A percentile compares a stretch with the other conserved stretches of the same genome.
Evolutionary conservation across 1,284 basidiomycete genomes (phyloP).

Genomic region (Pterulicium gracile): DNA sequence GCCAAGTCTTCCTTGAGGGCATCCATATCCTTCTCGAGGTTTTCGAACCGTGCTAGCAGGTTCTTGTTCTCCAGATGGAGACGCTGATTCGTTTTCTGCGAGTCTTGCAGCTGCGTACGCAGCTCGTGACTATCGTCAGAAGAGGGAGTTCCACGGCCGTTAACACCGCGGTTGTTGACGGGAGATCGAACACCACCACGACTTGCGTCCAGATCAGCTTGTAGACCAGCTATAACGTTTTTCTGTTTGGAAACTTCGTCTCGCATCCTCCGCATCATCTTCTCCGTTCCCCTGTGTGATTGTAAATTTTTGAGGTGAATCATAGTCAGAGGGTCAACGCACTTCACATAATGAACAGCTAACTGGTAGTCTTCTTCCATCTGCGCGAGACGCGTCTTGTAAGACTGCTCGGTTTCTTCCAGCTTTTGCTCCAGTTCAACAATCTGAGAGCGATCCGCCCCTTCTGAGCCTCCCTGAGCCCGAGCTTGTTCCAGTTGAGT

Average conservation of each 20-base stretch:
- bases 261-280: constrained; percentile 97
- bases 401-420: constrained; percentile 68
- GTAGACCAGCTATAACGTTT: constrained; percentile 64
- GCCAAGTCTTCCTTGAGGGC: constrained; percentile 65
- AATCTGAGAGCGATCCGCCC: constrained; percentile 43
- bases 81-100: constrained; percentile 63
- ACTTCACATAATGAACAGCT: constrained; percentile 88
- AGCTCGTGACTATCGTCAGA: constrained; percentile 63
- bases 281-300: constrained; percentile 82
- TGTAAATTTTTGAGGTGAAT: constrained; percentile 15
- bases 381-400: constrained; percentile 69
- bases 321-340: constrained; percentile 23
- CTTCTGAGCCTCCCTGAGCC: constrained; percentile 30
- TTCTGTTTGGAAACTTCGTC: constrained; percentile 90
- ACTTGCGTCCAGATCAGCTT: constrained; percentile 65
- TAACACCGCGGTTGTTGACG: constrained; percentile 47
- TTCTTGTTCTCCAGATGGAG: constrained; percentile 67
- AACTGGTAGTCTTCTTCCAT: constrained; percentile 94
- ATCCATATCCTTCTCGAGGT: constrained; percentile 66
- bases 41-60: constrained; percentile 62
- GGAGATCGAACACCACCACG: constrained; percentile 49
- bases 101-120: constrained; percentile 56
- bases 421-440: constrained; percentile 64
- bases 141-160: constrained; percentile 73
- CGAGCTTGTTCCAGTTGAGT: constrained; percentile 56